phyloP scores from a whole-genome alignment of 2,329 filamentous ascomycete species.

The Xylaria multiplex region DNA sequence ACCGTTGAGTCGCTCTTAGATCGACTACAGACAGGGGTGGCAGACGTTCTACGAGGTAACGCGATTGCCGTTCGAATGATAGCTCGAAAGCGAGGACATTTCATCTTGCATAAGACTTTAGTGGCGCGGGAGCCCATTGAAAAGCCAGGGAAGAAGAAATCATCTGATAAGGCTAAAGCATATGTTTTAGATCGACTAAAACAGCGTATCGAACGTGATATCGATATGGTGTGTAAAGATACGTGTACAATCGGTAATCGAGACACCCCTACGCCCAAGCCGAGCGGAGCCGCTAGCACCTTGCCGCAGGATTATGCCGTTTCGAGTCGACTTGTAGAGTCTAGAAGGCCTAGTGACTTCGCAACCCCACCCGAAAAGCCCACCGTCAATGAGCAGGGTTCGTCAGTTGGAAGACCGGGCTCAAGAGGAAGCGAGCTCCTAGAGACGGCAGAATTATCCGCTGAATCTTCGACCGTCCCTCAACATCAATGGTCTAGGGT shows the following conservation, averaged over 20 bases:
- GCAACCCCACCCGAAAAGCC: conserved; percentile 11
- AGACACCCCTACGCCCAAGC: conserved; percentile 34
- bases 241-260: conserved; percentile 58
- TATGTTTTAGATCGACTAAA: conserved; percentile 56
- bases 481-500: conserved; percentile 34
- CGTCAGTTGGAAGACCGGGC: conserved; percentile 14
- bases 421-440: conserved; percentile 22
- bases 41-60: conserved; percentile 59
- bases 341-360: conserved; percentile 21
- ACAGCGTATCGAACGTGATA: conserved; percentile 58
- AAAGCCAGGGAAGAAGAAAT: conserved; percentile 48
- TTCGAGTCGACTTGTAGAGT: conserved; percentile 17
- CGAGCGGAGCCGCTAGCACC: conserved; percentile 14
- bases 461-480: conserved; percentile 32
- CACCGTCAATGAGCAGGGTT: conserved; percentile 5
- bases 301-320: conserved; percentile 18
- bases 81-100: conserved; percentile 63
- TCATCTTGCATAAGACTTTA: conserved; percentile 61
- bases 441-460: conserved; percentile 29
- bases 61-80: conserved; percentile 59
- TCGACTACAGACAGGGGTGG: conserved; percentile 61
- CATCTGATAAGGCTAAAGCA: conserved; percentile 51
- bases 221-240: conserved; percentile 62
- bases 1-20: conserved; percentile 61
- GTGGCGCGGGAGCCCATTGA: conserved; percentile 53